Evolutionary conservation across 2,329 filamentous ascomycete genomes (phyloP), one percentile per base, ranked within the genome.

Genomic region (Madurella fahalii): DNA sequence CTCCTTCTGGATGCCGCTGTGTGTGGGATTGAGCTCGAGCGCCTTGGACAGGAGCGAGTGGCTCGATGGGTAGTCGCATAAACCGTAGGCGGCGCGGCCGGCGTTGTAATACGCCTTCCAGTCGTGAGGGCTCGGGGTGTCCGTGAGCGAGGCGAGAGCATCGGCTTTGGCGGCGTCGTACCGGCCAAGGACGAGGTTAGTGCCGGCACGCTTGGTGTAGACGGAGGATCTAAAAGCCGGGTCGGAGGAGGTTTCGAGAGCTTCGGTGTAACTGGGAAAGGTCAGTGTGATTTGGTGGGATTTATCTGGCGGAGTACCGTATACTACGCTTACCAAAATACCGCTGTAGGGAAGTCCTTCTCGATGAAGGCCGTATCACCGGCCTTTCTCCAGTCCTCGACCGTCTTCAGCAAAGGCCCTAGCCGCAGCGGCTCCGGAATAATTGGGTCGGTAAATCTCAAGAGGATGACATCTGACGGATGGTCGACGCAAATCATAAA

Each of bases 401-500:
- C 60, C 13, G 60, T 58, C 50, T 63, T 61, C 12, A 60, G 34
- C 25, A 61, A 31, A 1, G 61, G 63, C 0, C 58, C 63, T 1
- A 64, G 50, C 20, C 59, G 56, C 51, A 68, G 59, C 2, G 56
- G 31, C n/a, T 61, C 61, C 0, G 69, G 68, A 15, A 71, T 67
- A 50, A 69, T 60, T 0, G 64, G 59, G 50, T 70, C 65, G 11
- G 63, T 63, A 9, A 67, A 68, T 2, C 63, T 51, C 15, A 72
- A 54, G 1, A 68, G 57, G 1, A 70, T 49, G 8, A 68, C 61
- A 46, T 72, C 69, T 0, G 68, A 68, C 0, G 69, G 68, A 39
- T 72, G 69, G 18, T 72, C 70, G 7, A 71, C 65, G 42, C 67
- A 70, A 18, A 73, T 64, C 63, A 70, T 64, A 31, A 62, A 66